phyloP scores from a whole-genome alignment of 208 protist genomes.

The Leishmania gerbilli region DNA sequence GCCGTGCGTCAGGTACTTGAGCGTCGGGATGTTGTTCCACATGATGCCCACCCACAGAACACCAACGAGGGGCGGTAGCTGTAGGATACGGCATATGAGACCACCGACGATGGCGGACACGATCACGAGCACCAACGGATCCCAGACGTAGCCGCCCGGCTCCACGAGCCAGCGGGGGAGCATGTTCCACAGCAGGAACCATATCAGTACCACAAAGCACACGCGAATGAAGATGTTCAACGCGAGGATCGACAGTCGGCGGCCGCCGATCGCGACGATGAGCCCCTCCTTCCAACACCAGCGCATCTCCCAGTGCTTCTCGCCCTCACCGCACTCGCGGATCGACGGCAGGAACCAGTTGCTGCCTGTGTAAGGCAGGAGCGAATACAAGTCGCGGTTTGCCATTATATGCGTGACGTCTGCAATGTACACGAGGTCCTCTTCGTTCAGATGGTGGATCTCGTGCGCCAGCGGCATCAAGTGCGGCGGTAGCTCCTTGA shows the following conservation, averaged over 20 bases:
- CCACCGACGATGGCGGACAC: constrained; percentile 68
- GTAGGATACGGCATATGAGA: constrained; percentile 68
- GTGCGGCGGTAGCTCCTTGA: constrained; percentile 49
- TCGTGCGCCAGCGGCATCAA: constrained; percentile 52
- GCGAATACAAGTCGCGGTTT: constrained; percentile 69
- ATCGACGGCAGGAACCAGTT: constrained; percentile 79
- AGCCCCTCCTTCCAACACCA: constrained; percentile 52
- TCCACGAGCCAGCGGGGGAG: constrained; percentile 60
- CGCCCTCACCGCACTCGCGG: constrained; percentile 36
- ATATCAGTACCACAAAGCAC: constrained; percentile 57
- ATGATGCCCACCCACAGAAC: constrained; percentile 81
- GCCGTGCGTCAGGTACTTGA: constrained; percentile 65
- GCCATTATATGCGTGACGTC: constrained; percentile 55
- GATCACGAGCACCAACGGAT: constrained; percentile 64
- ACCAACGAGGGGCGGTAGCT: constrained; percentile 78
- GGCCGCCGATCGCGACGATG: constrained; percentile 51
- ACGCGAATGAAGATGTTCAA: constrained; percentile 71
- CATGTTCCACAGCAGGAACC: constrained; percentile 74
- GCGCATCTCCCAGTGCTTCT: constrained; percentile 47
- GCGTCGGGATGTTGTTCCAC: constrained; percentile 79
- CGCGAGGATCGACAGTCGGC: constrained; percentile 47
- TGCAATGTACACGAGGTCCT: constrained; percentile 58
- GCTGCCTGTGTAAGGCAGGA: constrained; percentile 71
- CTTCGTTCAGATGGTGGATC: constrained; percentile 52
- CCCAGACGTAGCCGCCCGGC: constrained; percentile 79